Conservation (phyloP, 2,329 filamentous ascomycete genomes). For the Ophiostoma pallidulum region DNA sequence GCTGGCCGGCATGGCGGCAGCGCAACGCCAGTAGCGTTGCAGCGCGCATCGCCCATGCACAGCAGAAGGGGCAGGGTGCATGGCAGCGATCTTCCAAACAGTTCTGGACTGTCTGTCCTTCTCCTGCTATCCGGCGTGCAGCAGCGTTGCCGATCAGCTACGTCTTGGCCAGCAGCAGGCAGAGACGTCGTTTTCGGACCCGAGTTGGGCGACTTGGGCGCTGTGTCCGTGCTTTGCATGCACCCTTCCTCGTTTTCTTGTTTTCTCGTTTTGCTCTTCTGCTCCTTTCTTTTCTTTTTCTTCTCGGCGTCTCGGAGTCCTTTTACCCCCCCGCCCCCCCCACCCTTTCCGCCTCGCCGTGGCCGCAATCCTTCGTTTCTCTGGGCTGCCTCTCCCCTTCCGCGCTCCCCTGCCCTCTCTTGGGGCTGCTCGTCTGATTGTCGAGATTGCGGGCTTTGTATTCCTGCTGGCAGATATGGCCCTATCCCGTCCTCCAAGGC, state of each 20-base stretch:
- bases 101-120: too few relatives aligned
- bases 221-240: too few relatives aligned
- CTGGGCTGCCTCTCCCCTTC: neutral
- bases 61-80: neutral
- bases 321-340: too few relatives aligned
- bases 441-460: neutral
- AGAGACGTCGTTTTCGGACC: too few relatives aligned
- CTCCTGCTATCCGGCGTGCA: too few relatives aligned
- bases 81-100: neutral
- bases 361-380: too few relatives aligned
- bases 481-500: neutral
- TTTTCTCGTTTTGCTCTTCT: neutral
- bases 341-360: too few relatives aligned
- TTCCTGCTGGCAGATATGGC: neutral
- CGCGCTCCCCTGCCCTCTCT: neutral
- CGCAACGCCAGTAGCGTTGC: neutral
- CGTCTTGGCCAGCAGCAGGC: too few relatives aligned
- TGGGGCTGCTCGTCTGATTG: constrained; percentile 1
- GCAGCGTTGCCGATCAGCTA: too few relatives aligned
- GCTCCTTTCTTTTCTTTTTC: neutral
- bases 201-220: neutral
- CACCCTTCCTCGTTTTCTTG: neutral
- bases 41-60: neutral
- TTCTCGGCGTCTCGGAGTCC: too few relatives aligned
- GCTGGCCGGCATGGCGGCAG: constrained; percentile 2